These are phyloP conservation scores for Volutella citrinella DNA, from an alignment of 2,329 filamentous ascomycete species.

Conservation along the genomic window DNA sequence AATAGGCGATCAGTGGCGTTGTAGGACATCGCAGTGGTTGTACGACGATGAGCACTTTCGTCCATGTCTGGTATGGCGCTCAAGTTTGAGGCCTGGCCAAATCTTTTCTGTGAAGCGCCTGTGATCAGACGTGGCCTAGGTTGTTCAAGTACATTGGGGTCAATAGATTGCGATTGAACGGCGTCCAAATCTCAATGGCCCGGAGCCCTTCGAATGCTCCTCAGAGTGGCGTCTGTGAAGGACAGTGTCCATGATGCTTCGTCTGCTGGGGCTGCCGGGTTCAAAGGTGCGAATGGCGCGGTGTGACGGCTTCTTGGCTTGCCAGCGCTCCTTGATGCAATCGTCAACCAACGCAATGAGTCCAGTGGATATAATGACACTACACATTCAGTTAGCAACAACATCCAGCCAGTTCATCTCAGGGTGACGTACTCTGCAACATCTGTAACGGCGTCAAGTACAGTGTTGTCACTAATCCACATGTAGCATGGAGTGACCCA, in stretches of 20 bases:
- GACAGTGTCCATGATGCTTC: conserved; percentile 37
- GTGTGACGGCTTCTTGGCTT: conserved; percentile 39
- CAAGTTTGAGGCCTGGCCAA: too few species aligned
- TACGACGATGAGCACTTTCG: too few species aligned
- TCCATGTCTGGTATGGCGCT: too few species aligned
- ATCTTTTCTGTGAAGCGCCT: too few species aligned
- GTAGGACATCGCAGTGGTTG: too few species aligned
- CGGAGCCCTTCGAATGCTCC: conserved; percentile 28
- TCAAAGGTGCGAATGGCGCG: conserved; percentile 21
- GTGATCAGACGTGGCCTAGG: too few species aligned
- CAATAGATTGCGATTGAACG: conserved; percentile 35
- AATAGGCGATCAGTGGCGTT: too few species aligned
- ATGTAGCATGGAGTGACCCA: conserved; percentile 91
- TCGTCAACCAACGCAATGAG: conserved; percentile 87
- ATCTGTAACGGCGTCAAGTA: conserved; percentile 70
- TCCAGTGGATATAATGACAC: conserved; percentile 86
- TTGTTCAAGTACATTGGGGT: conserved; percentile 5
- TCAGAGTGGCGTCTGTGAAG: conserved; percentile 41
- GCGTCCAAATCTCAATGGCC: conserved; percentile 35
- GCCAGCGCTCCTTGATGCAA: conserved; percentile 79
- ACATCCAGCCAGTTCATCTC: too few species aligned
- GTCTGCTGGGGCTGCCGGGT: conserved; percentile 22
- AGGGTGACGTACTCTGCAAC: conserved; percentile 86
- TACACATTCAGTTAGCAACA: conserved; percentile 39
- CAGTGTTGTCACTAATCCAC: conserved; percentile 76